Percentiles rank a stretch among this genome's conserved stretches.
phyloP scores from a whole-genome alignment of 2,329 filamentous ascomycete species.

The Aspergillus neoniger region DNA sequence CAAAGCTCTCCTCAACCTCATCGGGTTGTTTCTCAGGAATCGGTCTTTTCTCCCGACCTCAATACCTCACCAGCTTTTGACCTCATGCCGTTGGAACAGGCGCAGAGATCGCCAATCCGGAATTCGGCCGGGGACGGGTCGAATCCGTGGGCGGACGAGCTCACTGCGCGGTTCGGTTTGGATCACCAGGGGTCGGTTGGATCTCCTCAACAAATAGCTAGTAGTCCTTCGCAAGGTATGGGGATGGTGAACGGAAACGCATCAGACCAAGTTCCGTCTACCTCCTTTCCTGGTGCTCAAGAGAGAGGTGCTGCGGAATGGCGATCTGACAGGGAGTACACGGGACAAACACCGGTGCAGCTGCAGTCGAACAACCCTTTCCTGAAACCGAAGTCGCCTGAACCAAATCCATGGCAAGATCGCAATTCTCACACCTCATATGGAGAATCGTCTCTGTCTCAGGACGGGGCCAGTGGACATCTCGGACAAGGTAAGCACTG shows the following conservation, averaged over 20 bases:
- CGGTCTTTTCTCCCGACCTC: constrained; percentile 41
- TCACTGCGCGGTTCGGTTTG: constrained; percentile 25
- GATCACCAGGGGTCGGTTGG: constrained; percentile 12
- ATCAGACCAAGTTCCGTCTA: constrained; percentile 24
- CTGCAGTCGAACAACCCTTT: constrained; percentile 46
- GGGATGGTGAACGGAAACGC: constrained; percentile 10
- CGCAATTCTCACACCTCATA: constrained; percentile 19
- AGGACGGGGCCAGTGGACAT: constrained; percentile 28
- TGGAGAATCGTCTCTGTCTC: constrained; percentile 22
- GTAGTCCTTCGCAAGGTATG: constrained; percentile 6
- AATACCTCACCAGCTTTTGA: constrained; percentile 42
- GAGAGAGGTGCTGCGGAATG: constrained; percentile 24
- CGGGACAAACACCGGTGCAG: constrained; percentile 25
- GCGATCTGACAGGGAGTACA: constrained; percentile 27
- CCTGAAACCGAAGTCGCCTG: constrained; percentile 31
- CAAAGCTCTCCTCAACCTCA: constrained; percentile 31
- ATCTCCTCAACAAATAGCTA: constrained; percentile 9
- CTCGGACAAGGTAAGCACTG: constrained; percentile 34
- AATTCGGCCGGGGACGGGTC: constrained; percentile 30
- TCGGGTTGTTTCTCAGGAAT: constrained; percentile 32
- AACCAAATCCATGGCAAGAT: constrained; percentile 24
- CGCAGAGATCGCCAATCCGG: constrained; percentile 38
- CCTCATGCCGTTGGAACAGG: constrained; percentile 41
- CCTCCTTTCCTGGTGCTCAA: constrained; percentile 26
- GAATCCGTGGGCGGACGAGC: constrained; percentile 37